Conservation (phyloP, 1,139 yeast species). For the Keqinozyma sinolaborantium region DNA sequence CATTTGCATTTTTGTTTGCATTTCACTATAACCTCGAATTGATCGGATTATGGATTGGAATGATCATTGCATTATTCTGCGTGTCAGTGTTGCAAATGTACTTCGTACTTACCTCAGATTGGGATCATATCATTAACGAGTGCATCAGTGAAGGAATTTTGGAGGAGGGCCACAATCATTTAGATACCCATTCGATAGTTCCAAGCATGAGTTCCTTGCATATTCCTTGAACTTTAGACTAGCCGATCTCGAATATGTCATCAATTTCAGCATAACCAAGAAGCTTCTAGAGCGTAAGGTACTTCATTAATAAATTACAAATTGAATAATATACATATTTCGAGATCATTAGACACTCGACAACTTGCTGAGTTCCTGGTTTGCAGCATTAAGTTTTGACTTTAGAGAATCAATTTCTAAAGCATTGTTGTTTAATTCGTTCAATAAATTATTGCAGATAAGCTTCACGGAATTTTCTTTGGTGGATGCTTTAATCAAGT, state of each 20-base stretch:
- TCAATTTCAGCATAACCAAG: too few relatives aligned
- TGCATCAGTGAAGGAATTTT: conserved; percentile 39
- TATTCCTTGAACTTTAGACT: conserved; percentile 6
- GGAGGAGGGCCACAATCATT: conserved; percentile 27
- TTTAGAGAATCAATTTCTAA: background rate
- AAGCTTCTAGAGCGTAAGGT: too few relatives aligned
- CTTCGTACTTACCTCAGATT: conserved; percentile 47
- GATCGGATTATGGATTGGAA: conserved; percentile 62
- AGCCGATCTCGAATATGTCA: too few relatives aligned
- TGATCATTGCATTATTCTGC: conserved; percentile 51
- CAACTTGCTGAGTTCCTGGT: background rate
- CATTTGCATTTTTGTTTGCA: conserved; percentile 52
- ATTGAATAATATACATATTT: too few relatives aligned
- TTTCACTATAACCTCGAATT: conserved; percentile 43
- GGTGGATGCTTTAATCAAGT: conserved; percentile 19
- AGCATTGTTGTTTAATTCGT: conserved; percentile 11
- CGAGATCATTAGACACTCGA: too few relatives aligned
- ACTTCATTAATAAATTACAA: too few relatives aligned
- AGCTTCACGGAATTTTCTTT: conserved; percentile 18
- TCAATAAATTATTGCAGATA: conserved; percentile 20
- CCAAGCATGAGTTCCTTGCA: conserved; percentile 32
- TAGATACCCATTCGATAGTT: conserved; percentile 29
- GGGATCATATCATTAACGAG: conserved; percentile 51
- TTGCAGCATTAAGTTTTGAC: background rate
- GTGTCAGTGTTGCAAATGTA: conserved; percentile 44